Evolutionary conservation across 306 rosid genomes (phyloP), one percentile per base, ranked within the genome.

Genomic region (Lablab purpureus): DNA sequence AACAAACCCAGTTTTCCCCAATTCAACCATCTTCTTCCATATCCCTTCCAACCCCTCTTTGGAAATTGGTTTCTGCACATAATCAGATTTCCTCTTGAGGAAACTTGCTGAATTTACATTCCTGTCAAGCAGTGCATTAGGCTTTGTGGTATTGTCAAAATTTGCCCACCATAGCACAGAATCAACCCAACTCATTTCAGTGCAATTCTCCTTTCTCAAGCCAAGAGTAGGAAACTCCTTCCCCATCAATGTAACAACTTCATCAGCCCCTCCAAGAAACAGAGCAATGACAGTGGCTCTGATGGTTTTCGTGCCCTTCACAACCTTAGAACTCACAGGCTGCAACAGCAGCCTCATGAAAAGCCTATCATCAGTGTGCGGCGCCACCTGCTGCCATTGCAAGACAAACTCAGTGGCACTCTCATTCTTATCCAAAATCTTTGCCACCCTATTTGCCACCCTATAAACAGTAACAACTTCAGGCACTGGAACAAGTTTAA

Each of bases 361-460:
- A 28, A 89, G 87, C 69, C 84, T 69, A 25, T 89, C 86, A 30
- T 88, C 89, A 0, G 62, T 81, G 0, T 3, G 23, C 0, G 91
- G 87, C 8, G 97, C 92, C 56, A 89, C 93, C 6, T 86, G 52
- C 67, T 89, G 94, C 98, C 97, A 93, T 36, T 77, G 85, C 5
- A 73, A 69, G 21, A 91, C 95, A 65, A 93, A 46, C 77, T 87
- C 94, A 5, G 93, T 90, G 1, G 62, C 80, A 36, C 69, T 81
- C 70, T 87, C 80, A 13, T 90, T 81, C 66, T 87, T 76, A 18
- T 90, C 97, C 70, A 83, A 60, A 11, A 25, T 56, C 62, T 78
- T 83, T 12, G 41, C 77, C 1, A 87, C 77, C 37, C 83, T 37
- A 67, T 78, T 83, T 12, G 41, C 77, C 1, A 87, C 77, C 37